phyloP scores from a whole-genome alignment of 1,284 basidiomycete genomes.

The Fomitopsis palustris region DNA sequence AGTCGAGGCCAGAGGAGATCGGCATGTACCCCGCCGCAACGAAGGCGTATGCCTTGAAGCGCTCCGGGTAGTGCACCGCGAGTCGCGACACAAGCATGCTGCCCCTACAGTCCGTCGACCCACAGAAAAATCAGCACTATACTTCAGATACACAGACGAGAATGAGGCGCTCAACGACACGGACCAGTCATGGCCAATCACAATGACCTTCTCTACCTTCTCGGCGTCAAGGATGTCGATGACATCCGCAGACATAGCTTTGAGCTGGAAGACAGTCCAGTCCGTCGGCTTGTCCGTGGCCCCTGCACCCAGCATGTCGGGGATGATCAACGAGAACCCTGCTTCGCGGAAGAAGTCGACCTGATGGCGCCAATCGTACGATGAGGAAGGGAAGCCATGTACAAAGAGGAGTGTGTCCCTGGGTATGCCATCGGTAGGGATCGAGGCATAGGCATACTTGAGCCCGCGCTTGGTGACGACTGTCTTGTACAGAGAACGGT shows the following conservation, averaged over 20 bases:
- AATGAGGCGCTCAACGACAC: neutral
- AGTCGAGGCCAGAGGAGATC: constrained; percentile 25
- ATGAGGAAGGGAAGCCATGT: constrained; percentile 13
- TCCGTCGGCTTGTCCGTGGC: constrained; percentile 46
- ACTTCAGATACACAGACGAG: neutral
- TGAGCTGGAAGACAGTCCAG: constrained; percentile 35
- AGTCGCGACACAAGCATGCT: constrained; percentile 33
- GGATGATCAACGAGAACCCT: constrained; percentile 50
- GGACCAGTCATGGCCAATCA: neutral
- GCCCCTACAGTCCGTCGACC: constrained; percentile 32
- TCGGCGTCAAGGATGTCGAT: constrained; percentile 43
- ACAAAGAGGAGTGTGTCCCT: constrained; percentile 10
- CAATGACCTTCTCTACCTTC: constrained; percentile 32
- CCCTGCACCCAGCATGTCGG: constrained; percentile 53
- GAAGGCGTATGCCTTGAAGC: constrained; percentile 40
- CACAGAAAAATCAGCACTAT: neutral
- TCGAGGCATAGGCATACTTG: constrained; percentile 10
- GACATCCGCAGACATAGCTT: constrained; percentile 39
- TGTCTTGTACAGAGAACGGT: constrained; percentile 6
- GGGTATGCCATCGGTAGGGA: neutral
- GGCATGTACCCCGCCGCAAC: constrained; percentile 37
- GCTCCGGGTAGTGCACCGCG: constrained; percentile 34
- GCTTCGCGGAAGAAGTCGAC: constrained; percentile 33
- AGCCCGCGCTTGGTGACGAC: constrained; percentile 4
- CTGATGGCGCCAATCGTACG: constrained; percentile 9